Evolutionary conservation across 1,284 basidiomycete genomes (phyloP), one percentile per base, ranked within the genome.

Genomic region (Irpex rosettiformis): DNA sequence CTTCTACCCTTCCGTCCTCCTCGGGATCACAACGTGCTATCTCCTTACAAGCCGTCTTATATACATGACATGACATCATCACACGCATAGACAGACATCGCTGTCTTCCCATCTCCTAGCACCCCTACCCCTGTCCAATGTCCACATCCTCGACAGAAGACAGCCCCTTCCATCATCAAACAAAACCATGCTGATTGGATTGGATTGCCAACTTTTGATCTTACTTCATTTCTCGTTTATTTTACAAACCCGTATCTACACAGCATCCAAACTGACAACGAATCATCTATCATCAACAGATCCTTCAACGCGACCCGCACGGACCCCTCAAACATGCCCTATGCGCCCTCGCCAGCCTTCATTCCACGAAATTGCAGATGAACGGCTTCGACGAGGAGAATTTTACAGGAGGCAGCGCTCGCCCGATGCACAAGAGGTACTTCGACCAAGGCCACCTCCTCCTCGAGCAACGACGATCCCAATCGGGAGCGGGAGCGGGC

Each of bases 321-420:
- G 87, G 89, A 54, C 78, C 86, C 2, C 79, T 91, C 56, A 81
- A 86, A 2, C 81, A 84, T 67, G 84, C 88, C 10, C 79, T 91
- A 42, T 88, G 84, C 70, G 89, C 90, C n/a, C 77, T 92, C 57
- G 83, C 88, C 37, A 84, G 81, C 66, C 76, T 90, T 48, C 88
- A 92, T 69, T 81, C 80, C 65, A 82, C 80, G 58, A 49, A 49
- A 22, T 7, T 49, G 21, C 48, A 49, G 24, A 49, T 49, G 48
- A 22, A 22, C 48, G 48, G 48, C 48, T 28, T 49, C 48, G 48
- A 49, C 27, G 48, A 16, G 24, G 82, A 61, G 70, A 74, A 51
- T 79, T 78, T 61, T n/a, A n/a, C n/a, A n/a, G n/a, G n/a, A n/a
- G n/a, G n/a, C 76, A 79, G 18, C 82, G 86, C 60, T 78, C 79